Evolutionary conservation across 345 rosid genomes (phyloP).

Genomic region (Populus deltoides): DNA sequence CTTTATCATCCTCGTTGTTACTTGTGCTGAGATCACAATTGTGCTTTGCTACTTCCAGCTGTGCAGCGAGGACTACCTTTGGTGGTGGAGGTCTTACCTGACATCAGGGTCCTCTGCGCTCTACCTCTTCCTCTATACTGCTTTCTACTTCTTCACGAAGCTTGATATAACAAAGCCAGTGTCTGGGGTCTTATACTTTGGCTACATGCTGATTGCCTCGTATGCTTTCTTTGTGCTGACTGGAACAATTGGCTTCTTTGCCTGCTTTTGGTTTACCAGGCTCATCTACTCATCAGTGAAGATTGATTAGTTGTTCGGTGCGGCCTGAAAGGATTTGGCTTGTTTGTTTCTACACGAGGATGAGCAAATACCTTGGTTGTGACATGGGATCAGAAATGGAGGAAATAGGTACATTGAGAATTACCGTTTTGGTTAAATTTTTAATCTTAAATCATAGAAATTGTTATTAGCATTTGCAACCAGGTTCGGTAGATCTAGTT

Average conservation of each 20-base stretch:
- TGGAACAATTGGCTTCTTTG: conserved; percentile 78
- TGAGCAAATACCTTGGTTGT: not conserved
- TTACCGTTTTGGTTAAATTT: conserved; percentile 21
- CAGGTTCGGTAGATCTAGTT: conserved; percentile 21
- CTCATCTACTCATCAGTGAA: conserved; percentile 83
- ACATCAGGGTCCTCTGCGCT: conserved; percentile 87
- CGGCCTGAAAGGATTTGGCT: not conserved
- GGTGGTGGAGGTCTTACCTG: conserved; percentile 99
- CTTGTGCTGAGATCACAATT: conserved; percentile 84
- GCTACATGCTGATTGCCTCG: conserved; percentile 78
- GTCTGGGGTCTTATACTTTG: conserved; percentile 75
- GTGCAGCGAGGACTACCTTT: conserved; percentile 85
- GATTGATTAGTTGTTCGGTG: conserved; percentile 42
- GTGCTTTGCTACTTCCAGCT: conserved; percentile 95
- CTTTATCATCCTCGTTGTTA: conserved; percentile 67
- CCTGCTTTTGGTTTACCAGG: conserved; percentile 92
- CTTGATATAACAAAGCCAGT: conserved; percentile 83
- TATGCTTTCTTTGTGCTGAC: conserved; percentile 80
- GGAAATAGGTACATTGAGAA: not conserved
- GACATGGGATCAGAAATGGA: conserved; percentile 6
- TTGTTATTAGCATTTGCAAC: conserved; percentile 9
- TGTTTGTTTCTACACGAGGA: not conserved
- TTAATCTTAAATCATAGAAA: conserved; percentile 25
- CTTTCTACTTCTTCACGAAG: conserved; percentile 86
- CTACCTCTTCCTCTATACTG: conserved; percentile 82